These are phyloP conservation scores for Schrenkiella parvula DNA, from an alignment of 345 rosid genomes.

Conservation along the genomic window DNA sequence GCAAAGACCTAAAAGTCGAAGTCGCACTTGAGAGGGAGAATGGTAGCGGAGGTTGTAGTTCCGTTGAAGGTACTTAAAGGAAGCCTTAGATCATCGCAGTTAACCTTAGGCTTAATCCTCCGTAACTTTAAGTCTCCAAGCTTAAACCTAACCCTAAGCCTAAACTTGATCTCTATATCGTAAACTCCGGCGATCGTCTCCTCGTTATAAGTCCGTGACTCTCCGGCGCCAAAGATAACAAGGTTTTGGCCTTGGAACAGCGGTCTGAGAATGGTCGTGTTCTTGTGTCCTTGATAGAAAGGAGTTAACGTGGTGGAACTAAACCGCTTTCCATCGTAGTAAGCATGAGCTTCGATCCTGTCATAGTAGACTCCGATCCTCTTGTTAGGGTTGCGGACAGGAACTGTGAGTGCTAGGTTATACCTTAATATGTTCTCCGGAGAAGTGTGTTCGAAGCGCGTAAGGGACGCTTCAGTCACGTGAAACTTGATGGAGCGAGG, in stretches of 20 bases:
- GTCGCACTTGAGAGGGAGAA: slow-evolving; percentile 43
- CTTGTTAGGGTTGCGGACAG: slow-evolving; percentile 62
- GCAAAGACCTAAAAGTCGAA: slow-evolving; percentile 37
- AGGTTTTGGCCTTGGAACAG: slow-evolving; percentile 38
- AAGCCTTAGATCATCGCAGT: slow-evolving; percentile 58
- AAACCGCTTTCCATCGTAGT: slow-evolving; percentile 43
- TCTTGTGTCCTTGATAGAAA: slow-evolving; percentile 83
- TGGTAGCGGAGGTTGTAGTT: not conserved
- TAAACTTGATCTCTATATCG: slow-evolving; percentile 48
- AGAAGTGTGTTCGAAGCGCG: slow-evolving; percentile 45
- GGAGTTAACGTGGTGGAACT: slow-evolving; percentile 29
- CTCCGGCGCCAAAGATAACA: slow-evolving; percentile 33
- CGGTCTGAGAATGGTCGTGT: slow-evolving; percentile 46
- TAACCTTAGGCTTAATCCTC: slow-evolving; percentile 49
- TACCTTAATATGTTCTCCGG: slow-evolving; percentile 33
- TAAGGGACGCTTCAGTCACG: slow-evolving; percentile 44
- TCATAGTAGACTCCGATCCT: slow-evolving; percentile 53
- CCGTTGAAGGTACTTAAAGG: slow-evolving; percentile 39
- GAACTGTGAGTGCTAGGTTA: slow-evolving; percentile 44
- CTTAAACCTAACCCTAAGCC: slow-evolving; percentile 59
- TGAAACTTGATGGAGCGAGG: slow-evolving; percentile 52
- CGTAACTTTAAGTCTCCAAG: slow-evolving; percentile 47
- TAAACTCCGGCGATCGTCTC: slow-evolving; percentile 45
- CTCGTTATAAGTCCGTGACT: slow-evolving; percentile 19
- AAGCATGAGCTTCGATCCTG: slow-evolving; percentile 45